These are phyloP conservation scores for Alternaria panax DNA, from an alignment of 2,329 filamentous ascomycete genomes.

Conservation along the genomic window DNA sequence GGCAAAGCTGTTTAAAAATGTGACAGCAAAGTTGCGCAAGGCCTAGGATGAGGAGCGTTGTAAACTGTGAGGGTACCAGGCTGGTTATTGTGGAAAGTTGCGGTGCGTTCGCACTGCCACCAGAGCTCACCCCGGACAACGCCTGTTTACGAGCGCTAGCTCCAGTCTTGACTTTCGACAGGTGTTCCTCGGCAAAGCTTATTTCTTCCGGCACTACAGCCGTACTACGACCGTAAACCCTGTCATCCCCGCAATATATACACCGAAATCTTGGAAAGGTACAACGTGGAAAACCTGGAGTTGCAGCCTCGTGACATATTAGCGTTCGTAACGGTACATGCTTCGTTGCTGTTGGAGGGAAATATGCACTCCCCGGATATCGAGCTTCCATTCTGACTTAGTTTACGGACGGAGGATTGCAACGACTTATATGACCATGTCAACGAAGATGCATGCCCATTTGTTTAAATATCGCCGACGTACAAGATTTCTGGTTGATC, in stretches of 20 bases:
- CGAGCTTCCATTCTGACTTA: neutral
- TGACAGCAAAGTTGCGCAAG: neutral
- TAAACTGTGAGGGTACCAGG: neutral
- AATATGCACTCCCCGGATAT: neutral
- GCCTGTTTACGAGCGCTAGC: neutral
- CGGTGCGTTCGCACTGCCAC: constrained; percentile 4
- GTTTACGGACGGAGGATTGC: neutral
- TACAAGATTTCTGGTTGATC: neutral
- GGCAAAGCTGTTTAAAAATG: neutral
- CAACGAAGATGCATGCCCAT: neutral
- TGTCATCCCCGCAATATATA: constrained; percentile 8
- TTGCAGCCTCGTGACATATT: neutral
- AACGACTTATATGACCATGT: neutral
- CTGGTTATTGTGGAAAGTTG: neutral
- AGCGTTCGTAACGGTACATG: neutral
- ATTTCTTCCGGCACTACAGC: constrained; percentile 10
- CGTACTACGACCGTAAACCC: neutral
- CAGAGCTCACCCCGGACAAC: neutral
- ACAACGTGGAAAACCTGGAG: neutral
- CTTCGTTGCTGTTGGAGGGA: constrained; percentile 8
- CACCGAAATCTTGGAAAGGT: neutral
- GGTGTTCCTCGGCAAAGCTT: constrained; percentile 16
- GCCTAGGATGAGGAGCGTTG: neutral
- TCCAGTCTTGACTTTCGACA: constrained; percentile 3
- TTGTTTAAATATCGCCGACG: constrained; percentile 1